phyloP scores from a whole-genome alignment of 2,329 filamentous ascomycete genomes.

The Alternaria brassicicola region DNA sequence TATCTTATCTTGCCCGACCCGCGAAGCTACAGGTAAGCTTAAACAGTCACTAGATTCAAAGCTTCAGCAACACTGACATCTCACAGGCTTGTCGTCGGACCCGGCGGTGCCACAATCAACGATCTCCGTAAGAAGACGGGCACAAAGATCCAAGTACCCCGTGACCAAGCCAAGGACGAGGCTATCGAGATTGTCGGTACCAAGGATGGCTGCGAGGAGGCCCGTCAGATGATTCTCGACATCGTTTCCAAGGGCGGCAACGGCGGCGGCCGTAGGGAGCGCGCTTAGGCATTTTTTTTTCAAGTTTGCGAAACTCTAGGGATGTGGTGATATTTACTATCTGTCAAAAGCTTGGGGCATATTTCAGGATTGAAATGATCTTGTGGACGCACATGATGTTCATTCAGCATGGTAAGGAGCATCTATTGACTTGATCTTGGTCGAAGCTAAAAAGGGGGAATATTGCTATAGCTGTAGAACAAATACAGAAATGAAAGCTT shows the following conservation, averaged over 20 bases:
- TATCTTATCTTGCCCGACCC: conserved; percentile 92
- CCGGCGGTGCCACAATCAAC: conserved; percentile 89
- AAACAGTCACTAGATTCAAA: not conserved
- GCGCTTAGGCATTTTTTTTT: conserved; percentile 1
- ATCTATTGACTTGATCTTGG: not conserved
- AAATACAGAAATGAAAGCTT: not conserved
- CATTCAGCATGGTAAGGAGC: not conserved
- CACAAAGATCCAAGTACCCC: conserved; percentile 92
- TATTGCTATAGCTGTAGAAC: not conserved
- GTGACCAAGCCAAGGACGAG: conserved; percentile 74
- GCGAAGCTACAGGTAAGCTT: conserved; percentile 68
- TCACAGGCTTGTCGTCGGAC: conserved; percentile 78
- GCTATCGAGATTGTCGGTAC: conserved; percentile 89
- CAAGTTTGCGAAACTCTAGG: not conserved
- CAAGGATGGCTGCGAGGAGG: conserved; percentile 80
- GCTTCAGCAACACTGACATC: conserved; percentile 9
- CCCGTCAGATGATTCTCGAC: conserved; percentile 85
- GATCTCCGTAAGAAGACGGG: conserved; percentile 88
- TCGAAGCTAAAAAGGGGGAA: not conserved
- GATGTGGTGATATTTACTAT: not conserved
- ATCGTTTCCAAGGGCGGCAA: conserved; percentile 63
- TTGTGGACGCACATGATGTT: not conserved
- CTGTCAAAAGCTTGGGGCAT: not conserved
- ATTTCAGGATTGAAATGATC: not conserved
- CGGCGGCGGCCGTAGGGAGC: conserved; percentile 33